Conservation (phyloP, 2,329 filamentous ascomycete species). For the Nemania abortiva region DNA sequence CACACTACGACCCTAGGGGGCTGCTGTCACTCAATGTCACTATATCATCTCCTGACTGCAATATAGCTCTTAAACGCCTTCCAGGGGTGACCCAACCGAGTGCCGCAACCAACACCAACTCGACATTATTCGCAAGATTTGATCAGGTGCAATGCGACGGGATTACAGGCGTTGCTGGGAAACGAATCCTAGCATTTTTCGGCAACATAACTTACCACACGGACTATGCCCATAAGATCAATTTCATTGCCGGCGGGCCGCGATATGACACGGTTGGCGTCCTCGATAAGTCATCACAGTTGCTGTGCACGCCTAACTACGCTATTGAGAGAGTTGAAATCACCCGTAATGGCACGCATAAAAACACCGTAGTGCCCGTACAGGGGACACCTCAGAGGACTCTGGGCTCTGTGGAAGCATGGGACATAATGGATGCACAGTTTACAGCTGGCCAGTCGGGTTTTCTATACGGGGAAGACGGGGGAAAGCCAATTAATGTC, state of each 20-base stretch:
- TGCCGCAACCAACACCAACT: not conserved
- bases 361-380: not conserved
- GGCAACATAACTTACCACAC: constrained; percentile 5
- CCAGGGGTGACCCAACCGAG: not conserved
- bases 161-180: not conserved
- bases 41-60: constrained; percentile 2
- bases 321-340: not conserved
- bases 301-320: not conserved
- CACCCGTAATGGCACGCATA: not conserved
- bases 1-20: not conserved
- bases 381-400: not conserved
- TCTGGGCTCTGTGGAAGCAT: constrained; percentile 3
- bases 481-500: too few relatives aligned
- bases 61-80: not conserved
- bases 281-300: not conserved
- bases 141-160: not conserved
- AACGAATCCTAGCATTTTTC: not conserved
- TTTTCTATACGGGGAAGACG: not conserved
- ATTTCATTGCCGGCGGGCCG: too few relatives aligned
- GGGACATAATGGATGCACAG: constrained; percentile 11
- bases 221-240: not conserved
- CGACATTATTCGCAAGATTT: constrained; percentile 4
- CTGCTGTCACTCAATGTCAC: not conserved
- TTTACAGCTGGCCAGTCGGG: not conserved
- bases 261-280: not conserved